Evolutionary conservation across 495 filamentous ascomycete species (phyloP).

Genomic region (Annulohypoxylon moriforme): DNA sequence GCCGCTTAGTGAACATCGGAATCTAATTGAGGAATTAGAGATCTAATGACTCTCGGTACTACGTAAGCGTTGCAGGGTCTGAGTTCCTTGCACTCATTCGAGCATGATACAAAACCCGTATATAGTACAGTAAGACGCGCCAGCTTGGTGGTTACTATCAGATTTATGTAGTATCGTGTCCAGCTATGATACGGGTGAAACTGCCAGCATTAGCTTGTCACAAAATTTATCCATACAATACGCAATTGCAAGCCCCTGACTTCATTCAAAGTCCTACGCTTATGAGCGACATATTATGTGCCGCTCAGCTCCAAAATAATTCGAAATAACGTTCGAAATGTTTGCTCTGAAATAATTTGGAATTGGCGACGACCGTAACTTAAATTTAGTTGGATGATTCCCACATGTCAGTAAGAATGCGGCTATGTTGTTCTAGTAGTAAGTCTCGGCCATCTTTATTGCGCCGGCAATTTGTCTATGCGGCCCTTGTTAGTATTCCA

Average conservation of each 20-base stretch:
- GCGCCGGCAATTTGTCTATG: slow-evolving; percentile 20
- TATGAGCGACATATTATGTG: background rate
- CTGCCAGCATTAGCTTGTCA: background rate
- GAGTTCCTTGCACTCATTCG: slow-evolving; percentile 15
- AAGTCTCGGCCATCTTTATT: slow-evolving; percentile 42
- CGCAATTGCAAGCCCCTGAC: slow-evolving; percentile 10
- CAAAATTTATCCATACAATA: background rate
- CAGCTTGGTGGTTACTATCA: background rate
- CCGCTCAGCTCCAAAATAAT: background rate
- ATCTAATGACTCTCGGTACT: slow-evolving; percentile 30
- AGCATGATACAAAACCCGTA: slow-evolving; percentile 9
- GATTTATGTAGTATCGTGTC: background rate
- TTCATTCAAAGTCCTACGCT: slow-evolving; percentile 24
- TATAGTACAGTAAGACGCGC: slow-evolving; percentile 30
- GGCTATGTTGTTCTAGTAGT: slow-evolving; percentile 29
- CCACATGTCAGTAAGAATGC: slow-evolving; percentile 12
- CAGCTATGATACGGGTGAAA: slow-evolving; percentile 11
- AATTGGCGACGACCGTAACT: background rate
- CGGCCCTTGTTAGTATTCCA: slow-evolving; percentile 18
- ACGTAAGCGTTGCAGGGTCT: slow-evolving; percentile 30
- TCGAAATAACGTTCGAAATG: slow-evolving; percentile 16
- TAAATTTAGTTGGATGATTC: slow-evolving; percentile 7
- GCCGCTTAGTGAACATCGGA: slow-evolving; percentile 27
- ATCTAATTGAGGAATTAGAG: slow-evolving; percentile 35
- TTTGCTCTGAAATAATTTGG: slow-evolving; percentile 14